Conservation (phyloP, 1,284 basidiomycete species). For the Meira nashicola region DNA sequence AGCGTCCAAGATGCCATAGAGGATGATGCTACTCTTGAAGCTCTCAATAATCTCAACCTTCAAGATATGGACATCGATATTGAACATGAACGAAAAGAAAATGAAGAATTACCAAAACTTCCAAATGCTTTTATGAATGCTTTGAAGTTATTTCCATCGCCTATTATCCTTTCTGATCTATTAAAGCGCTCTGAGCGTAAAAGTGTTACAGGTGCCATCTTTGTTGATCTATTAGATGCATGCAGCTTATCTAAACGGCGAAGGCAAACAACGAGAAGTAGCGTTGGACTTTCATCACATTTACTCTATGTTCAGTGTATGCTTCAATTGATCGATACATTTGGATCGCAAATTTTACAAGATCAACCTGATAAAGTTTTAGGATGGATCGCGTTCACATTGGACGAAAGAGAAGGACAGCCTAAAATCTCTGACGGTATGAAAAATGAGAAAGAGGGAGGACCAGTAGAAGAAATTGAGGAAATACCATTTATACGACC, state of each 20-base stretch:
- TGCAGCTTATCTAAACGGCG: background rate
- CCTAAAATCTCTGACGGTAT: too few species aligned
- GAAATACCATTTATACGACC: slow-evolving; percentile 21
- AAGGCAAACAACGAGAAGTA: background rate
- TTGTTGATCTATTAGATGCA: background rate
- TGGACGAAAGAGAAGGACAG: slow-evolving; percentile 11
- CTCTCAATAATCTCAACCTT: background rate
- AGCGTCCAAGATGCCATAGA: background rate
- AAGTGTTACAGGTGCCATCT: background rate
- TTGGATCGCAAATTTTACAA: slow-evolving; percentile 35
- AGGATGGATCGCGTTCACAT: slow-evolving; percentile 41
- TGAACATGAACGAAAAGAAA: background rate
- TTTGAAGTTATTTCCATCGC: slow-evolving; percentile 6
- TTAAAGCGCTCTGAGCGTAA: background rate
- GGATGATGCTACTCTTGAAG: background rate
- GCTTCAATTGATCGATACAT: slow-evolving; percentile 41
- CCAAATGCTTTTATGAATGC: background rate
- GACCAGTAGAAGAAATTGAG: too few species aligned
- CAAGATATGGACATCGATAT: background rate
- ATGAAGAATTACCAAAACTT: background rate
- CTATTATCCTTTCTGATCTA: slow-evolving; percentile 2
- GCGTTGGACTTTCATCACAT: too few species aligned
- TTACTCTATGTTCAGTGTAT: slow-evolving; percentile 37
- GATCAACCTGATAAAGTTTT: slow-evolving; percentile 34
- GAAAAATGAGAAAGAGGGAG: too few species aligned